Percentiles rank a stretch among this genome's conserved stretches.
Evolutionary conservation across 2,329 filamentous ascomycete genomes (phyloP).

Genomic region (Epichloe glyceriae): DNA sequence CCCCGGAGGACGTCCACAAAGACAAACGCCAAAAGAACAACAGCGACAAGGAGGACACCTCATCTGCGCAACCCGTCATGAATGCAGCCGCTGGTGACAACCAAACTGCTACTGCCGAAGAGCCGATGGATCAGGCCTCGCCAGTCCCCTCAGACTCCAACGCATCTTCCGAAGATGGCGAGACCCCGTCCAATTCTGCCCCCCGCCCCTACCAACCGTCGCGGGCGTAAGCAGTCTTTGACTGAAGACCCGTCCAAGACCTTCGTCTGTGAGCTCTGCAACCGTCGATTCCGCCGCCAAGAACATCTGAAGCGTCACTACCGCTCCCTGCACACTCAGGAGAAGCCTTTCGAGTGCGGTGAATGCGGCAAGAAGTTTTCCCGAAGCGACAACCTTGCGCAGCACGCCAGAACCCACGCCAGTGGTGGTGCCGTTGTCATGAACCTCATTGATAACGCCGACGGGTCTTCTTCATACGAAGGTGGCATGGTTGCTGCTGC

Average conservation of each 20-base stretch:
- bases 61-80: conserved; percentile 27
- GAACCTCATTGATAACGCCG: conserved; percentile 67
- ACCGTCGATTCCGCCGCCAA: conserved; percentile 91
- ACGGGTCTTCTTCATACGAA: conserved; percentile 31
- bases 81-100: conserved; percentile 23
- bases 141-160: conserved; percentile 26
- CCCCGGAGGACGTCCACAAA: conserved; percentile 31
- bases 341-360: conserved; percentile 95
- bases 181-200: conserved; percentile 26
- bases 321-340: conserved; percentile 92
- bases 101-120: conserved; percentile 23
- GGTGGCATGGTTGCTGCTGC: conserved; percentile 28
- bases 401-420: conserved; percentile 90
- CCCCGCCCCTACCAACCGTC: conserved; percentile 62
- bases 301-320: conserved; percentile 98
- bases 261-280: conserved; percentile 93
- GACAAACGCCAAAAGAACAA: conserved; percentile 45
- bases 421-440: conserved; percentile 72
- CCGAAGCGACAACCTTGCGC: conserved; percentile 89
- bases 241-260: conserved; percentile 98
- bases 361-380: conserved; percentile 99
- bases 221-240: conserved; percentile 94
- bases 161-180: conserved; percentile 28
- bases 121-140: conserved; percentile 21
- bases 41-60: conserved; percentile 29